Conservation (phyloP, 202 grass and related monocot genomes). For the Schoenoplectus tabernaemontani region DNA sequence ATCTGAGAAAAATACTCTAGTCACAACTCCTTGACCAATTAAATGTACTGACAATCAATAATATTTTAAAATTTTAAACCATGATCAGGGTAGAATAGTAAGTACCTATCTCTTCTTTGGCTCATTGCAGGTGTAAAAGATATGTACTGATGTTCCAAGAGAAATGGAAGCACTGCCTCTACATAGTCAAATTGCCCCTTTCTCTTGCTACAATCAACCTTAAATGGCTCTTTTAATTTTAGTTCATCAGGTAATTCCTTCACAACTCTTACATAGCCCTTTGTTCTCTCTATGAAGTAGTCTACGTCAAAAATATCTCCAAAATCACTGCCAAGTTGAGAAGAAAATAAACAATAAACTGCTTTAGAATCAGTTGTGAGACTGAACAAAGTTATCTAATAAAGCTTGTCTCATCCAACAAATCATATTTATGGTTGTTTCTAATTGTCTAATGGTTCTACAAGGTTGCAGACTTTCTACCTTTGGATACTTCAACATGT, state of each 20-base stretch:
- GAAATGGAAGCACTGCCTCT: conserved; percentile 53
- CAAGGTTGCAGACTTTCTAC: neutral
- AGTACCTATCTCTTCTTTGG: conserved; percentile 96
- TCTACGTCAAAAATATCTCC: conserved; percentile 89
- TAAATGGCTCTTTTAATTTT: conserved; percentile 62
- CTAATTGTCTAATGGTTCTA: neutral
- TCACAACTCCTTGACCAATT: neutral
- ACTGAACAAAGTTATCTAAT: neutral
- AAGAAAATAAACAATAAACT: neutral
- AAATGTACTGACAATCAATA: neutral
- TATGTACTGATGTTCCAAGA: conserved; percentile 67
- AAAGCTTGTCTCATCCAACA: neutral
- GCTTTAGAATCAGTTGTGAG: neutral
- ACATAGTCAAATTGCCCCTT: conserved; percentile 84
- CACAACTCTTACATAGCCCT: conserved; percentile 67
- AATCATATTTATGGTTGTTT: neutral
- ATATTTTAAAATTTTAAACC: neutral
- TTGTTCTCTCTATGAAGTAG: conserved; percentile 84
- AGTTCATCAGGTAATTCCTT: conserved; percentile 66
- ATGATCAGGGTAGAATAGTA: neutral
- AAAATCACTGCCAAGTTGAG: conserved; percentile 59
- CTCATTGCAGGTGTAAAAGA: conserved; percentile 69
- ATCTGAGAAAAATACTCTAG: neutral
- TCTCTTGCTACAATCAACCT: conserved; percentile 77
- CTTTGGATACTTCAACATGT: neutral